Conservation (phyloP, 345 rosid species). For the Geranium brycei region DNA sequence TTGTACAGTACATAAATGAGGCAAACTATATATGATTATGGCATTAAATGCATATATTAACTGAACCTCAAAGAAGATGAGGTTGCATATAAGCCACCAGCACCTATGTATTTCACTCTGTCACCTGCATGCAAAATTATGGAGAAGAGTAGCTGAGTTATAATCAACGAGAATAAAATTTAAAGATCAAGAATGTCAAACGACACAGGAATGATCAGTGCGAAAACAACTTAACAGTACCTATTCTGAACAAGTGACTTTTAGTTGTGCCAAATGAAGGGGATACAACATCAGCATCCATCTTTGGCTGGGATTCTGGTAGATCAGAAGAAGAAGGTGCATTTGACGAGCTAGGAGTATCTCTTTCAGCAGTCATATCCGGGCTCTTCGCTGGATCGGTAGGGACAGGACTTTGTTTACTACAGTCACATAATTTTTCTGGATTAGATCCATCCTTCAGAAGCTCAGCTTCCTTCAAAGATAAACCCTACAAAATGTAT, state of each 20-base stretch:
- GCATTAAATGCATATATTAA: constrained; percentile 24
- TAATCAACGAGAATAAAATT: background rate
- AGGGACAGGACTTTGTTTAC: constrained; percentile 32
- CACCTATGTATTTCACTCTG: constrained; percentile 38
- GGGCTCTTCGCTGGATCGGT: constrained; percentile 35
- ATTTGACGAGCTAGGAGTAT: constrained; percentile 36
- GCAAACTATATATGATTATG: too few relatives aligned
- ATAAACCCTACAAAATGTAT: constrained; percentile 36
- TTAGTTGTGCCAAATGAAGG: constrained; percentile 36
- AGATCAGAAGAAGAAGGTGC: constrained; percentile 32
- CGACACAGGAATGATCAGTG: too few relatives aligned
- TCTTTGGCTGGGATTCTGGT: constrained; percentile 44
- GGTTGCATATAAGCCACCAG: too few relatives aligned
- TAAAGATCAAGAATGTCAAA: background rate
- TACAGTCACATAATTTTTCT: constrained; percentile 40
- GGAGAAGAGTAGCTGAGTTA: background rate
- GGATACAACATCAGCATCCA: constrained; percentile 36
- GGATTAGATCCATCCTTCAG: constrained; percentile 49
- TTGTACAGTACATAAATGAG: too few relatives aligned
- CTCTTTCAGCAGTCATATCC: constrained; percentile 38
- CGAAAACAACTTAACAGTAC: constrained; percentile 18
- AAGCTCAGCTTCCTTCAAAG: constrained; percentile 68
- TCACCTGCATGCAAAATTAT: constrained; percentile 46
- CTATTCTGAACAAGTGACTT: constrained; percentile 49
- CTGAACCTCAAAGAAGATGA: too few relatives aligned